These are phyloP conservation scores for Pseudogymnoascus sp. DNA, from an alignment of 2,329 filamentous ascomycete species.

Conservation along the genomic window DNA sequence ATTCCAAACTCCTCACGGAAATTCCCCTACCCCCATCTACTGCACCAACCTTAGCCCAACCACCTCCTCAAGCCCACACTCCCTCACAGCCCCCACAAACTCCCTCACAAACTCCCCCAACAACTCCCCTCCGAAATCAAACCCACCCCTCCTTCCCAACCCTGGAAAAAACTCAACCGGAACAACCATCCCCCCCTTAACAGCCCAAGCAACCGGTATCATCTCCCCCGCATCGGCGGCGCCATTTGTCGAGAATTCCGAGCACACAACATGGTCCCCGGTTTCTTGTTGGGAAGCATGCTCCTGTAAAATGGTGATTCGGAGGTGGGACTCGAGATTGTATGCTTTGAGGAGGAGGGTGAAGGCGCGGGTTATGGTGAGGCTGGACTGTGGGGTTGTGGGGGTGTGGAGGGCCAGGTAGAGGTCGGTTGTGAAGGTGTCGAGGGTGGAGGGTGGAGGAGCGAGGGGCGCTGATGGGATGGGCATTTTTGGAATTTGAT, in stretches of 20 bases:
- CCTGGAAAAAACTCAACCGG: neutral
- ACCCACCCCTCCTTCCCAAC: neutral
- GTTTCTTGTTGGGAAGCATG: neutral
- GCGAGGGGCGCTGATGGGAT: neutral
- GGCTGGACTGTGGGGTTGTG: neutral
- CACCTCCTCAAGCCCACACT: conserved; percentile 2
- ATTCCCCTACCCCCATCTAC: neutral
- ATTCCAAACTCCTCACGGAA: neutral
- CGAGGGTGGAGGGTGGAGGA: neutral
- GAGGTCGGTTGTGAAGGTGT: neutral
- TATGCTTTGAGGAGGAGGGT: neutral
- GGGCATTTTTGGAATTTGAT: neutral
- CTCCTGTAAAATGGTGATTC: neutral
- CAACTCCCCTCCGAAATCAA: neutral
- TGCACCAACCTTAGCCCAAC: conserved; percentile 3
- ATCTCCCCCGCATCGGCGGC: neutral
- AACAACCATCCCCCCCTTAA: neutral
- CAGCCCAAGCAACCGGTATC: neutral
- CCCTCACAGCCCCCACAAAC: neutral
- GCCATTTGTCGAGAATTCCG: neutral
- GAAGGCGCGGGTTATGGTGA: neutral
- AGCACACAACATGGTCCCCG: neutral
- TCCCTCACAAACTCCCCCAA: neutral
- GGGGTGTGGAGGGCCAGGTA: neutral
- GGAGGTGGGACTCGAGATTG: neutral